phyloP scores from a whole-genome alignment of 208 protist species.

The Leishmania turanica region DNA sequence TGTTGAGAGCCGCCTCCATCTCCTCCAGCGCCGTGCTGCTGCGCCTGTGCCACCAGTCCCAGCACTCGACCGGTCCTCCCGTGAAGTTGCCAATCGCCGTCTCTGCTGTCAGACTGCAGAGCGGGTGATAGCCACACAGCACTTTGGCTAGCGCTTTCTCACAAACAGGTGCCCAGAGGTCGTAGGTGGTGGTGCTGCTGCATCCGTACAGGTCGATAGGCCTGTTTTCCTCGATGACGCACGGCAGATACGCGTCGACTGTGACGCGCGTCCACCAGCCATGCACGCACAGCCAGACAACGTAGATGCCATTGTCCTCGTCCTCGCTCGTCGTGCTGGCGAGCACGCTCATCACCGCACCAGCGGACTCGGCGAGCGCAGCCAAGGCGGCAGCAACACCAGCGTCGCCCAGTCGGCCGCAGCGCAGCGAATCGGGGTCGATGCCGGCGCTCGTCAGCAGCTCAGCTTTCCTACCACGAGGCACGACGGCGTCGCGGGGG shows the following conservation, averaged over 20 bases:
- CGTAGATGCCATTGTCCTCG: constrained; percentile 41
- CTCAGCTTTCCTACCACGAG: constrained; percentile 9
- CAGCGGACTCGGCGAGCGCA: constrained; percentile 63
- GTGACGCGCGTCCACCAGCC: constrained; percentile 56
- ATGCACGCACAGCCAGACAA: constrained; percentile 54
- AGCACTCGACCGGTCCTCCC: constrained; percentile 66
- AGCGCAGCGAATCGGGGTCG: constrained; percentile 38
- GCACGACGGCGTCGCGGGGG: constrained; percentile 15
- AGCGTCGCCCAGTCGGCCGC: constrained; percentile 41
- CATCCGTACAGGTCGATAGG: constrained; percentile 38
- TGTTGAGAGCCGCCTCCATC: constrained; percentile 56
- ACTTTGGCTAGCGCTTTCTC: constrained; percentile 87
- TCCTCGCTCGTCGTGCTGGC: constrained; percentile 45
- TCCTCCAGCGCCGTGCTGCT: constrained; percentile 41
- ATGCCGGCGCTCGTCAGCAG: constrained; percentile 39
- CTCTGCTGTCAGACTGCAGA: constrained; percentile 26
- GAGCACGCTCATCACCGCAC: constrained; percentile 50
- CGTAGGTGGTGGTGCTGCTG: constrained; percentile 30
- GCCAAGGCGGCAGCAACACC: constrained; percentile 61
- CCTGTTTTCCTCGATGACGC: constrained; percentile 18
- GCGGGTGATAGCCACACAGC: constrained; percentile 50
- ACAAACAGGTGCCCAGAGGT: constrained; percentile 69
- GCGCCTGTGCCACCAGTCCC: constrained; percentile 57
- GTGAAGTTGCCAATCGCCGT: constrained; percentile 52
- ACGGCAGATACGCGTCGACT: constrained; percentile 74